Evolutionary conservation across 1,284 basidiomycete species (phyloP).

Genomic region (Fomes fomentarius): DNA sequence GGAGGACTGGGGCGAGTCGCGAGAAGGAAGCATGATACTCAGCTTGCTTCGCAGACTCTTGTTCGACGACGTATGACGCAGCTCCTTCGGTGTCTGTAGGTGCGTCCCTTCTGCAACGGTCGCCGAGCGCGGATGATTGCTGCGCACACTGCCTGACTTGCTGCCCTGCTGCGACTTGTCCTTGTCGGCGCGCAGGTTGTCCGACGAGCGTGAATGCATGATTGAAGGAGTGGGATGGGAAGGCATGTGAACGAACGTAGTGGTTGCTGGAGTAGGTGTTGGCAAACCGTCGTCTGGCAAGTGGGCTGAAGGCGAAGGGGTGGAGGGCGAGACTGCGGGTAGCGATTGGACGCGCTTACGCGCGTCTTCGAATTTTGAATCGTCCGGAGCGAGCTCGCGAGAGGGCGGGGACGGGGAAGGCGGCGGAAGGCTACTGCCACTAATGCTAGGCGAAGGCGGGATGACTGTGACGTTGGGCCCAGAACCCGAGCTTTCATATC

Average conservation of each 20-base stretch:
- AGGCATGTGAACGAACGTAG: conserved; percentile 24
- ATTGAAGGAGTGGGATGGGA: conserved; percentile 26
- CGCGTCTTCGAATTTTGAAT: conserved; percentile 10
- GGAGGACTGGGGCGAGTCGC: conserved; percentile 12
- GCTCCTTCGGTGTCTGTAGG: conserved; percentile 23
- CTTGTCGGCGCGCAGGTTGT: conserved; percentile 37
- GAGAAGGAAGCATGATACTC: conserved; percentile 28
- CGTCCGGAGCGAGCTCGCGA: conserved; percentile 6
- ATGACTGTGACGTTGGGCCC: conserved; percentile 57
- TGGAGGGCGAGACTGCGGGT: conserved; percentile 10
- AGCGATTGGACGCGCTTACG: conserved; percentile 25
- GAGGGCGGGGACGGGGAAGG: conserved; percentile 14
- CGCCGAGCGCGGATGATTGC: conserved; percentile 23
- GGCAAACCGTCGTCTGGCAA: conserved; percentile 31
- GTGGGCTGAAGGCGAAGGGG: conserved; percentile 14
- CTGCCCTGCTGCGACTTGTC: conserved; percentile 10
- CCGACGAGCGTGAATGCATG: conserved; percentile 40
- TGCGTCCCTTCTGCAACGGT: conserved; percentile 21
- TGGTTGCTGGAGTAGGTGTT: conserved; percentile 37
- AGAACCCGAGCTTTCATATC: conserved; percentile 30
- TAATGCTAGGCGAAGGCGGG: conserved; percentile 54
- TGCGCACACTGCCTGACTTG: conserved; percentile 25
- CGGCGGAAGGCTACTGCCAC: conserved; percentile 24
- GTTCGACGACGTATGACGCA: conserved; percentile 26
- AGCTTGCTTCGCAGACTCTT: conserved; percentile 31